Evolutionary conservation across 2,329 filamentous ascomycete species (phyloP), one percentile per base, ranked within the genome.

Genomic region (Ophidiomyces ophidiicola): DNA sequence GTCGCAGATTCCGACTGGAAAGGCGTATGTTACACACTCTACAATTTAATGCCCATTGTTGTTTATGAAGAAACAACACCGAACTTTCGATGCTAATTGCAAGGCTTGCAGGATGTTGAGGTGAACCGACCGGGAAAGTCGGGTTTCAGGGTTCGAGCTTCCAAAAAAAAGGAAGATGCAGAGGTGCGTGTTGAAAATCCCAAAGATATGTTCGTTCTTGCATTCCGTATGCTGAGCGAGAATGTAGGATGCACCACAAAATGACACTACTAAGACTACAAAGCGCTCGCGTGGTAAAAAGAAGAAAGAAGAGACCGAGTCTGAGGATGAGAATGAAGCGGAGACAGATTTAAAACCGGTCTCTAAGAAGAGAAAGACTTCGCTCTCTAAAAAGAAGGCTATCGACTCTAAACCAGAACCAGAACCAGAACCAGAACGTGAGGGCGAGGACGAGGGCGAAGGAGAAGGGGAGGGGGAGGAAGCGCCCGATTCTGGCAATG

Each of bases 1-100:
- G 80, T 96, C 50, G 80, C 82, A 49, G 71, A 84, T 29, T 79
- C 83, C 36, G 88, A 94, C 50, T 94, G 85, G 76, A 88, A 80
- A 23, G 85, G 85, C 8, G 86, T 93, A 71, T 63, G 81, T 37
- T 44, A 21, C 15, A 21, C 10, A 24, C 6, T 7, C 6, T 7
- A 6, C 6, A n/a, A 26, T 26, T 26, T 26, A 26, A 26, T 26
- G 8, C 10, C 2, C 19, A 20, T 32, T 18, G 24, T 17, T 24
- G 23, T 24, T 17, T 24, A 11, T 33, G 29, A 30, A 33, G 7
- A 3, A 12, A 26, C 17, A 26, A 32, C 10, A 8, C 25, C 28
- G 21, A 41, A 25, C 25, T 21, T 28, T n/a, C 19, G 10, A 18
- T 23, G 17, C 18, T 7, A 21, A 5, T 41, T 36, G 32, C 46